These are phyloP conservation scores for Penicillium bovifimosum DNA, from an alignment of 495 filamentous ascomycete species.

Conservation along the genomic window DNA sequence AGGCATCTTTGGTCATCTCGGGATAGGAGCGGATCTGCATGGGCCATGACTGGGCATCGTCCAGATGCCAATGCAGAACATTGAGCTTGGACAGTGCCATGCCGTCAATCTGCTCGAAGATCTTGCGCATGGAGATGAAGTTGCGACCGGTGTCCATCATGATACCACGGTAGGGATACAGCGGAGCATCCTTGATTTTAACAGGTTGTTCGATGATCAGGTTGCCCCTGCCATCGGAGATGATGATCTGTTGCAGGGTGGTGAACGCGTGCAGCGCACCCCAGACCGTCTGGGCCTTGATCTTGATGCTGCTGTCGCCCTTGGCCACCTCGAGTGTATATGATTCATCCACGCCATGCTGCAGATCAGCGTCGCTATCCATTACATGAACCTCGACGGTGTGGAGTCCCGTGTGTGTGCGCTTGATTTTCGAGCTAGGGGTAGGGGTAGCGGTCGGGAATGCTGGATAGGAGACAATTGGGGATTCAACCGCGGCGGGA, in stretches of 20 bases:
- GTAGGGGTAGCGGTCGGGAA: slow-evolving; percentile 43
- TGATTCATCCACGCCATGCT: slow-evolving; percentile 53
- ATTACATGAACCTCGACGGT: slow-evolving; percentile 38
- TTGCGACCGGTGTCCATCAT: slow-evolving; percentile 49
- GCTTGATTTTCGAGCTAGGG: slow-evolving; percentile 31
- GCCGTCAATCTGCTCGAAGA: slow-evolving; percentile 48
- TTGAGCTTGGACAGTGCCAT: slow-evolving; percentile 50
- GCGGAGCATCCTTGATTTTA: slow-evolving; percentile 39
- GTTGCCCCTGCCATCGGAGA: slow-evolving; percentile 39
- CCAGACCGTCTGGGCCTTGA: slow-evolving; percentile 47
- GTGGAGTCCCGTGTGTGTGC: slow-evolving; percentile 24
- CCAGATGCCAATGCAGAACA: slow-evolving; percentile 49
- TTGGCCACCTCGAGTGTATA: slow-evolving; percentile 46
- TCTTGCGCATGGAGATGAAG: slow-evolving; percentile 44
- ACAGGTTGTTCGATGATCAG: slow-evolving; percentile 48
- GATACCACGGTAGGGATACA: slow-evolving; percentile 47
- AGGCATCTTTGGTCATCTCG: slow-evolving; percentile 51
- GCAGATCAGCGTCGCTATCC: slow-evolving; percentile 38
- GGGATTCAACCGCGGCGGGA: slow-evolving; percentile 46
- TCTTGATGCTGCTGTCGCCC: slow-evolving; percentile 30
- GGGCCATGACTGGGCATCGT: slow-evolving; percentile 49
- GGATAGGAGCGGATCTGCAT: slow-evolving; percentile 46
- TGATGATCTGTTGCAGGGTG: slow-evolving; percentile 51
- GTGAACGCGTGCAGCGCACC: slow-evolving; percentile 56
- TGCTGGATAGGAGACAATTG: slow-evolving; percentile 39